phyloP scores from a whole-genome alignment of 345 rosid species.

The Cardamine chenopodiifolia region DNA sequence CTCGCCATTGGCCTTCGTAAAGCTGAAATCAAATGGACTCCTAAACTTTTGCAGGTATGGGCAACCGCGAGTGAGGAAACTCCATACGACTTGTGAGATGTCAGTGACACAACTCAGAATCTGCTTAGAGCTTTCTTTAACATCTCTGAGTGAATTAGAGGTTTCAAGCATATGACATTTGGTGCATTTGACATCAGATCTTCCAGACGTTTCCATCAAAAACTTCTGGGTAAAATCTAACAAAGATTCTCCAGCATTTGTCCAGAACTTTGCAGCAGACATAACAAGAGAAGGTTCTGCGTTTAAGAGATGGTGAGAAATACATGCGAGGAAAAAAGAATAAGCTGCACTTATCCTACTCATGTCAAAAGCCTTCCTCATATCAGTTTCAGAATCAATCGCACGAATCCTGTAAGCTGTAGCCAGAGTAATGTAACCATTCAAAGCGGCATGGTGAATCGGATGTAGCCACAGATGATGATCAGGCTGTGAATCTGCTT shows the following conservation, averaged over 20 bases:
- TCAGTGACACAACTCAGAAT: constrained; percentile 52
- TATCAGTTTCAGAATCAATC: constrained; percentile 36
- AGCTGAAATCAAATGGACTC: constrained; percentile 53
- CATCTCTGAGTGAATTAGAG: constrained; percentile 30
- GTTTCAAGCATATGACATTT: constrained; percentile 48
- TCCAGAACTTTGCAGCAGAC: constrained; percentile 66
- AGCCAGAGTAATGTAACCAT: constrained; percentile 65
- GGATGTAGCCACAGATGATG: constrained; percentile 54
- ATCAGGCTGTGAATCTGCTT: constrained; percentile 36
- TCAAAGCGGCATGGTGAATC: constrained; percentile 59
- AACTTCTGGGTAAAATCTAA: constrained; percentile 48
- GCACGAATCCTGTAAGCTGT: constrained; percentile 67
- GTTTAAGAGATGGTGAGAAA: constrained; percentile 52
- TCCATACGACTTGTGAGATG: constrained; percentile 50
- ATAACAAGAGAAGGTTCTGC: constrained; percentile 62
- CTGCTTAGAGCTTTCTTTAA: constrained; percentile 38
- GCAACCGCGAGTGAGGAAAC: constrained; percentile 50
- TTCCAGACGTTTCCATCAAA: not conserved
- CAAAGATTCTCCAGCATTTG: constrained; percentile 67
- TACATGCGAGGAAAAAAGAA: constrained; percentile 70
- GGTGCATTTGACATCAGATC: constrained; percentile 42
- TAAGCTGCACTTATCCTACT: constrained; percentile 66
- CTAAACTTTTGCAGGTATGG: constrained; percentile 46
- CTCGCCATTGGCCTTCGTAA: constrained; percentile 17
- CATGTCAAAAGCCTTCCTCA: constrained; percentile 47